phyloP scores from a whole-genome alignment of 345 rosid species.

The Chamaenerion angustifolium region DNA sequence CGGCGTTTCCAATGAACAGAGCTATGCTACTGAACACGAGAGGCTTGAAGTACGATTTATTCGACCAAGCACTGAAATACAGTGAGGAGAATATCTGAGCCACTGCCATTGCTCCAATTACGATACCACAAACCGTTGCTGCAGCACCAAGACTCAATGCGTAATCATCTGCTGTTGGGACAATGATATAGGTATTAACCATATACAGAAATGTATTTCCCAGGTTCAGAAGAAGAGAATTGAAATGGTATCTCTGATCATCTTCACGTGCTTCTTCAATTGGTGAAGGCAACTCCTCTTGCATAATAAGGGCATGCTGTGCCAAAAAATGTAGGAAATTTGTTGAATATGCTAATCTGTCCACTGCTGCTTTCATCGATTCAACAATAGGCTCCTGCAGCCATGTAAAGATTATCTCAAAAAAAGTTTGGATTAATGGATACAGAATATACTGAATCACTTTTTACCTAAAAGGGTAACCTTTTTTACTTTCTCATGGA shows the following conservation, averaged over 20 bases:
- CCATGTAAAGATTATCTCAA: no score
- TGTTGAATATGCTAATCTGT: slow-evolving; percentile 68
- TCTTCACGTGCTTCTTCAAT: slow-evolving; percentile 51
- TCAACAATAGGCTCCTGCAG: slow-evolving; percentile 81
- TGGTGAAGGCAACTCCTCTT: slow-evolving; percentile 74
- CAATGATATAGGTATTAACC: slow-evolving; percentile 88
- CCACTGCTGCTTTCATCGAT: slow-evolving; percentile 72
- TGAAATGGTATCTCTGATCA: slow-evolving; percentile 66
- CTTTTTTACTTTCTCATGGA: no score
- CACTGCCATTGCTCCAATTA: slow-evolving; percentile 96
- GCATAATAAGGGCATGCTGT: slow-evolving; percentile 94
- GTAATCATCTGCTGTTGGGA: slow-evolving; percentile 92
- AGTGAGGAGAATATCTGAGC: slow-evolving; percentile 95
- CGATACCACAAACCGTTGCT: slow-evolving; percentile 95
- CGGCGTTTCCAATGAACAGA: slow-evolving; percentile 56
- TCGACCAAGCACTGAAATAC: slow-evolving; percentile 98
- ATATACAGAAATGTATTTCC: slow-evolving; percentile 88
- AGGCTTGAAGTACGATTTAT: slow-evolving; percentile 88
- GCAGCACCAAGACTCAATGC: slow-evolving; percentile 91
- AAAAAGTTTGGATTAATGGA: no score
- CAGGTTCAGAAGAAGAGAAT: slow-evolving; percentile 74
- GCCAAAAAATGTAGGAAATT: slow-evolving; percentile 83
- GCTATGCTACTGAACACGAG: slow-evolving; percentile 89
- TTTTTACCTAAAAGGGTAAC: background rate
- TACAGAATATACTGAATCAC: background rate